phyloP scores from a whole-genome alignment of 225 moss, liverwort and hornwort genomes.

The Marchantia paleacea region DNA sequence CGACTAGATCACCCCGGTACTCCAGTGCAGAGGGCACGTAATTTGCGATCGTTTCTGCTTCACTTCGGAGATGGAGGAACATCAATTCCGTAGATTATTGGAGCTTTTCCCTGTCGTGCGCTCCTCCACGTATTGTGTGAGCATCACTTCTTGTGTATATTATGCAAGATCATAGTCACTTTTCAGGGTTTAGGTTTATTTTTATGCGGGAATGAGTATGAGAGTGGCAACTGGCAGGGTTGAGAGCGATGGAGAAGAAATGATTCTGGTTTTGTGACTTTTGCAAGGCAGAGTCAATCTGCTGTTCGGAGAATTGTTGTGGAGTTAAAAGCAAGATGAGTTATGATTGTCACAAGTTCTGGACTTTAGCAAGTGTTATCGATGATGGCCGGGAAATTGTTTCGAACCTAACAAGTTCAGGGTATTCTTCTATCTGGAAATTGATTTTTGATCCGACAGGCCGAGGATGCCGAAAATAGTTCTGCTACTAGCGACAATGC shows the following conservation, averaged over 20 bases:
- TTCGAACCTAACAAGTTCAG: not conserved
- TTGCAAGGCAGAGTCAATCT: not conserved
- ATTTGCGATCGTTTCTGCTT: no score
- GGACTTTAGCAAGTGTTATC: not conserved
- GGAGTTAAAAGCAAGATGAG: not conserved
- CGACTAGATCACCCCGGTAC: no score
- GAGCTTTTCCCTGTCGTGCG: slow-evolving; percentile 23
- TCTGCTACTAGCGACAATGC: not conserved
- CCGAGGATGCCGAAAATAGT: slow-evolving; percentile 1
- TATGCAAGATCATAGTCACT: not conserved
- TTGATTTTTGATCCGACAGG: slow-evolving; percentile 9
- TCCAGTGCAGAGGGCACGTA: no score
- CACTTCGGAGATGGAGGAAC: slow-evolving; percentile 11
- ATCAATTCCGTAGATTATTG: slow-evolving; percentile 17
- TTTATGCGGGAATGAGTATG: no score
- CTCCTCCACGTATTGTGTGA: slow-evolving; percentile 24
- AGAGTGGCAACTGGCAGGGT: not conserved
- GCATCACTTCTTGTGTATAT: not conserved
- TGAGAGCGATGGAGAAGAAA: not conserved
- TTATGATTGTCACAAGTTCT: not conserved
- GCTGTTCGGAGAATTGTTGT: not conserved
- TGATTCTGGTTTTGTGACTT: not conserved
- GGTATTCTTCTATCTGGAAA: not conserved
- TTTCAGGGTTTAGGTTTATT: not conserved
- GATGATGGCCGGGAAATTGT: not conserved